Conservation (phyloP, 108 stramenopile genomes). For the Cyclotella cryptica region DNA sequence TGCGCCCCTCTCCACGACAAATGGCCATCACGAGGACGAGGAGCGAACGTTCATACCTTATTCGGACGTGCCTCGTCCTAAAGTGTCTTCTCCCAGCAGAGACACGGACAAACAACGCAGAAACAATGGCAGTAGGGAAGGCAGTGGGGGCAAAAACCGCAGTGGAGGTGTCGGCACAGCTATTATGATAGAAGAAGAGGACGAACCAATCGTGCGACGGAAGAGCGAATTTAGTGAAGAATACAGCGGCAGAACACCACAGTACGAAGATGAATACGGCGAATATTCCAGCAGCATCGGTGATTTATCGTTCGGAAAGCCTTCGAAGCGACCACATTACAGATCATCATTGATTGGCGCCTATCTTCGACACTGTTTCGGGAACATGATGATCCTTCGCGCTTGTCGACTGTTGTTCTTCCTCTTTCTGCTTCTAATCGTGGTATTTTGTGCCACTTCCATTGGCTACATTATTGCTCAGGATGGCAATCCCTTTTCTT, state of each 20-base stretch:
- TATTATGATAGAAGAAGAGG: neutral
- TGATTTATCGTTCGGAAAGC: neutral
- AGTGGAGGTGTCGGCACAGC: too few relatives aligned
- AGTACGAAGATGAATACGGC: neutral
- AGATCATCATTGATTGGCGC: slow-evolving; percentile 20
- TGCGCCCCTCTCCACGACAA: slow-evolving; percentile 16
- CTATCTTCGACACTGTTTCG: slow-evolving; percentile 14
- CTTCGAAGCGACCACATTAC: neutral
- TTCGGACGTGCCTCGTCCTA: slow-evolving; percentile 4
- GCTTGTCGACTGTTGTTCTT: slow-evolving; percentile 9
- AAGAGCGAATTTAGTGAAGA: neutral
- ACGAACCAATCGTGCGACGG: neutral
- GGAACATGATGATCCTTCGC: slow-evolving; percentile 1
- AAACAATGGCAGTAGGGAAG: neutral
- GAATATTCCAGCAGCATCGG: neutral
- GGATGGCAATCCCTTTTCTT: slow-evolving; percentile 31
- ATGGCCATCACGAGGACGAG: slow-evolving; percentile 18
- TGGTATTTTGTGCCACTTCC: slow-evolving; percentile 29
- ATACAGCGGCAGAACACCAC: neutral
- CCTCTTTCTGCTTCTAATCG: slow-evolving; percentile 14
- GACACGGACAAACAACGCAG: neutral
- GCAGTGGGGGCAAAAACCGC: too few relatives aligned
- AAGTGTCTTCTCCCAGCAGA: neutral
- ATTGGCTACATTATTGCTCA: slow-evolving; percentile 45
- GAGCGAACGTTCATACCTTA: slow-evolving; percentile 22